Percentiles rank a stretch among this genome's conserved stretches.
phyloP scores from a whole-genome alignment of 2,329 filamentous ascomycete genomes.

The Colletotrichum navitas region DNA sequence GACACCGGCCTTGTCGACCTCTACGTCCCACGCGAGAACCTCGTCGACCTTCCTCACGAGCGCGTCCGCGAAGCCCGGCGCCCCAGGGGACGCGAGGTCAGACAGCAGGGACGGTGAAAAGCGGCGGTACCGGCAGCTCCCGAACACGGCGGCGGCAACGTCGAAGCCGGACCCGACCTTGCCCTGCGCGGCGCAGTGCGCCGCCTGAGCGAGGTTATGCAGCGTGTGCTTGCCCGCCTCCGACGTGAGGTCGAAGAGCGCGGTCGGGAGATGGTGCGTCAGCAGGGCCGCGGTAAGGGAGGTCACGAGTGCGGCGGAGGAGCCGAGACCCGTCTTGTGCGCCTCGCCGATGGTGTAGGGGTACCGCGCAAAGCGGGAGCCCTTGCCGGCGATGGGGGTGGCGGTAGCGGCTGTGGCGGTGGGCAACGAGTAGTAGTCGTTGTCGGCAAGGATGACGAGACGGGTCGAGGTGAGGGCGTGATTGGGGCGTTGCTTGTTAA shows the following conservation, averaged over 20 bases:
- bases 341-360: constrained; percentile 80
- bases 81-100: constrained; percentile 74
- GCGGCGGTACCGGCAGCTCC: constrained; percentile 90
- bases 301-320: constrained; percentile 93
- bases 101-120: constrained; percentile 86
- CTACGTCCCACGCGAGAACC: constrained; percentile 79
- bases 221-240: constrained; percentile 70
- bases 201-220: constrained; percentile 93
- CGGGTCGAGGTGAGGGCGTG: constrained; percentile 74
- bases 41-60: constrained; percentile 77
- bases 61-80: constrained; percentile 73
- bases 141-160: constrained; percentile 91
- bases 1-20: constrained; percentile 77
- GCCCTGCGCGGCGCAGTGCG: constrained; percentile 95
- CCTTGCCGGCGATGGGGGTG: constrained; percentile 45
- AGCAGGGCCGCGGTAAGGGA: constrained; percentile 84
- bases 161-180: constrained; percentile 98
- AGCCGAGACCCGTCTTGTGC: constrained; percentile 96
- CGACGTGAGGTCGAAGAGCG: constrained; percentile 68
- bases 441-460: constrained; percentile 92
- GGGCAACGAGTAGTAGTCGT: constrained; percentile 90
- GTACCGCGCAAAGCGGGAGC: constrained; percentile 80
- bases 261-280: constrained; percentile 75
- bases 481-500: constrained; percentile 53
- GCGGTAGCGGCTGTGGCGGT: constrained; percentile 51